These are phyloP conservation scores for Hymenotorrendiella dingleyae DNA, from an alignment of 2,329 filamentous ascomycete genomes.

Conservation along the genomic window DNA sequence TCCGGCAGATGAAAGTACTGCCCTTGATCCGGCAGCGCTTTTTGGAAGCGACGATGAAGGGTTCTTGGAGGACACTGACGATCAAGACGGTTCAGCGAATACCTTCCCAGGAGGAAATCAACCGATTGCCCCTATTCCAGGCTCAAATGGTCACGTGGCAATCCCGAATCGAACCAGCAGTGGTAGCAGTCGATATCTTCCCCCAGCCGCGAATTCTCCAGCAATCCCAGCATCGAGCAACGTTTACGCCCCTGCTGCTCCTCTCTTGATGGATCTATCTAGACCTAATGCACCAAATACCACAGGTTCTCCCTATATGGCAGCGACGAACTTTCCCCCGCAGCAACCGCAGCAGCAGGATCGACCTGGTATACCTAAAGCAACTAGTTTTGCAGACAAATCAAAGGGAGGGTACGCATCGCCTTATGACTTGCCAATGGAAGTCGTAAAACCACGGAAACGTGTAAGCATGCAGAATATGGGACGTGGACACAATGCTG, in stretches of 20 bases:
- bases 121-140: constrained; percentile 20
- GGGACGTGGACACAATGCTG: constrained; percentile 21
- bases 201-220: constrained; percentile 14
- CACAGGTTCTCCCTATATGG: constrained; percentile 16
- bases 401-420: constrained; percentile 88
- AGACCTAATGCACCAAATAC: constrained; percentile 12
- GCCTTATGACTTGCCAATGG: constrained; percentile 91
- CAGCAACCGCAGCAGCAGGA: constrained; percentile 25
- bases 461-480: constrained; percentile 48
- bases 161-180: constrained; percentile 15
- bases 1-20: constrained; percentile 23
- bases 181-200: constrained; percentile 26
- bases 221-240: constrained; percentile 14
- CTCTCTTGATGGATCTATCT: constrained; percentile 28
- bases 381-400: constrained; percentile 85
- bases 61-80: constrained; percentile 58
- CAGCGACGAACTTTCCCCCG: constrained; percentile 17
- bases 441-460: constrained; percentile 69
- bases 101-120: constrained; percentile 20
- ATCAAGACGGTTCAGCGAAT: constrained; percentile 24
- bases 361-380: constrained; percentile 46
- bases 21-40: constrained; percentile 58
- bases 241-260: constrained; percentile 25
- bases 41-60: constrained; percentile 82
- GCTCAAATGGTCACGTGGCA: constrained; percentile 30